Conservation (phyloP, 768 basidiomycete genomes). For the Gymnopilus junonius region DNA sequence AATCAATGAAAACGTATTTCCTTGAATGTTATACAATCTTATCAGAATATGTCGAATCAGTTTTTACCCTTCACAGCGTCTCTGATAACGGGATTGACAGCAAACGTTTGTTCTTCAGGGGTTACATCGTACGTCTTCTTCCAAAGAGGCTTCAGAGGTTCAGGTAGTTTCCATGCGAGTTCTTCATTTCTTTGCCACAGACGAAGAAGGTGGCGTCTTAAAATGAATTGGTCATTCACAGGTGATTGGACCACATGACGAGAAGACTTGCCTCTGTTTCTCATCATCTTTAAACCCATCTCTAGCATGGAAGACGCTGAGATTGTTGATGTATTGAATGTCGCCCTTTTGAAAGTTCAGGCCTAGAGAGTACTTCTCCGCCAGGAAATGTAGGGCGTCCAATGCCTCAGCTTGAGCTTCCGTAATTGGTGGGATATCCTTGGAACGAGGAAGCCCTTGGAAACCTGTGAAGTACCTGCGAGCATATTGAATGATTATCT, state of each 20-base stretch:
- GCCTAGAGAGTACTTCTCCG: slow-evolving; percentile 44
- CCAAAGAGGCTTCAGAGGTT: slow-evolving; percentile 39
- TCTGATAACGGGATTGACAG: slow-evolving; percentile 39
- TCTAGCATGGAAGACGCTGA: slow-evolving; percentile 49
- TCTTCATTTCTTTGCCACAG: slow-evolving; percentile 45
- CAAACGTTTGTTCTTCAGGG: slow-evolving; percentile 41
- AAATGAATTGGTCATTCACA: neutral
- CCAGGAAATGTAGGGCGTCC: slow-evolving; percentile 48
- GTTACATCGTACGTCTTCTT: slow-evolving; percentile 31
- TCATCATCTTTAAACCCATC: slow-evolving; percentile 45
- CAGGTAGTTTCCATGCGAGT: slow-evolving; percentile 42
- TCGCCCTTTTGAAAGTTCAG: slow-evolving; percentile 54
- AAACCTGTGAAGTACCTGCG: slow-evolving; percentile 49
- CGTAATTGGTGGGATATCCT: slow-evolving; percentile 47
- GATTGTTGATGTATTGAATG: slow-evolving; percentile 53
- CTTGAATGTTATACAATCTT: neutral
- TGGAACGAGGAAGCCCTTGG: slow-evolving; percentile 35
- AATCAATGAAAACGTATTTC: neutral
- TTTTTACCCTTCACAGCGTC: slow-evolving; percentile 20
- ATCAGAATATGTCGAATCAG: neutral
- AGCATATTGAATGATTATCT: slow-evolving; percentile 50
- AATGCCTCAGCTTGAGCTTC: slow-evolving; percentile 56
- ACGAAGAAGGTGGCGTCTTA: slow-evolving; percentile 42
- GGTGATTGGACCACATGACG: neutral
- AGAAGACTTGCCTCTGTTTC: slow-evolving; percentile 37